Evolutionary conservation across 768 basidiomycete species (phyloP), one percentile per base, ranked within the genome.

Genomic region (Chiua virens): DNA sequence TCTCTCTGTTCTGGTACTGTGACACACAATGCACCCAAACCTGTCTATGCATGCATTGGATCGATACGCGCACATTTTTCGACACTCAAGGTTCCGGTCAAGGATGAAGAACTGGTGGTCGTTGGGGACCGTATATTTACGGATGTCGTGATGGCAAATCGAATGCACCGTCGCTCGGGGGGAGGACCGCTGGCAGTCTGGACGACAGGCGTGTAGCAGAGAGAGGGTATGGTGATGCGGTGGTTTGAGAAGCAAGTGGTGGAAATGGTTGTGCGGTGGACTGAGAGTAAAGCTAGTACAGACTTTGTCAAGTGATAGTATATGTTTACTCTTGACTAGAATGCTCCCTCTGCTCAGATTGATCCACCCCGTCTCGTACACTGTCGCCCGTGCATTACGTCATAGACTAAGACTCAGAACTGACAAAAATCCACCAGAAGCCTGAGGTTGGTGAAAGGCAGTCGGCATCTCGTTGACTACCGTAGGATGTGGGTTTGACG

Each of bases 51-150:
- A 2, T 96, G 93, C 70, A 86, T 89, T 21, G 55, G 70, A 10
- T 74, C 79, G n/a, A 83, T 96, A 47, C 79, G 81, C 9, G 63
- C 69, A 38, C 93, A 97, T 74, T 97, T 98, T 64, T 71, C 76
- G 23, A 79, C 83, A 27, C 76, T 83, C 25, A 69, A 62, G 8
- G 60, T 63, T n/a, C 83, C 86, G 18, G 62, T 91, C 38, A 67
- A 72, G 25, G 79, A 83, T 55, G 72, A 83, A 22, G 80, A 87
- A 51, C 73, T 97, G 38, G 72, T 98, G 50, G 70, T 98, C 35
- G 85, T 99, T 13, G 96, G 96, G 1, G 96, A 99, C 72, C 81
- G 96, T 11, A 71, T 98, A 45, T 88, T 97, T 61, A 99, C 96
- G 0, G 96, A 99, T 65, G 72, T 94, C 17, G 79, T 98, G 46